These are phyloP conservation scores for Pseudoscleropodium purum DNA, from an alignment of 225 moss, liverwort and hornwort genomes.

Conservation along the genomic window DNA sequence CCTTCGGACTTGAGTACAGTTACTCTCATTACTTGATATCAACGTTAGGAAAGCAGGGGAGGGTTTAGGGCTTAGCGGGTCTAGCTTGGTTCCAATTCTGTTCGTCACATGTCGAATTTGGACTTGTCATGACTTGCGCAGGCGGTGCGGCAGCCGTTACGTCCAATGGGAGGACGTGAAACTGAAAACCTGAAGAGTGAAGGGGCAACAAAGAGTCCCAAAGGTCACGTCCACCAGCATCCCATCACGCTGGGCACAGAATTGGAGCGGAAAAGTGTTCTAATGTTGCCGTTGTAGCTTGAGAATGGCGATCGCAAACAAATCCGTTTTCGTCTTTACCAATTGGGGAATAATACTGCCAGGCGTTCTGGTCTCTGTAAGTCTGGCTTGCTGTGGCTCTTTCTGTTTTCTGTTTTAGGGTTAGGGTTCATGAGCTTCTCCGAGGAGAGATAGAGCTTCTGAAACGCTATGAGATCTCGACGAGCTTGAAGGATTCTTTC, in stretches of 20 bases:
- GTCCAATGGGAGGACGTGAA: not conserved
- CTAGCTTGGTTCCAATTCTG: not conserved
- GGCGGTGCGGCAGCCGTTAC: not conserved
- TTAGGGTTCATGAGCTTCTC: constrained; percentile 9
- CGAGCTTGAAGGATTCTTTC: not conserved
- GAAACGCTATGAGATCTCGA: not conserved
- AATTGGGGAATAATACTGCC: not conserved
- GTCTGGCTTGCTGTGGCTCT: not conserved
- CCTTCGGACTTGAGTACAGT: not conserved
- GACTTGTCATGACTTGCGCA: not conserved
- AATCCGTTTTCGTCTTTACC: not conserved
- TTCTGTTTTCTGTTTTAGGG: not conserved
- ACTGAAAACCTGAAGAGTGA: not conserved
- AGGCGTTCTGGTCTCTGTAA: constrained; percentile 9
- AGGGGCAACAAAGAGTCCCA: constrained; percentile 15
- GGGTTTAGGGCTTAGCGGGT: not conserved
- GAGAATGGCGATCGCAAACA: constrained; percentile 21
- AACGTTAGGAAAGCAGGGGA: not conserved
- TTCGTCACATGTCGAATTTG: not conserved
- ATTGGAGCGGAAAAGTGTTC: not conserved
- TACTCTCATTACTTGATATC: not conserved
- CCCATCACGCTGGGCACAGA: not conserved
- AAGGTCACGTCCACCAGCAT: constrained; percentile 26
- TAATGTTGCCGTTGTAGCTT: not conserved
- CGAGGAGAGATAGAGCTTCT: not conserved